Evolutionary conservation across 2,329 filamentous ascomycete species (phyloP).

Genomic region (Thielaviopsis ethacetica): DNA sequence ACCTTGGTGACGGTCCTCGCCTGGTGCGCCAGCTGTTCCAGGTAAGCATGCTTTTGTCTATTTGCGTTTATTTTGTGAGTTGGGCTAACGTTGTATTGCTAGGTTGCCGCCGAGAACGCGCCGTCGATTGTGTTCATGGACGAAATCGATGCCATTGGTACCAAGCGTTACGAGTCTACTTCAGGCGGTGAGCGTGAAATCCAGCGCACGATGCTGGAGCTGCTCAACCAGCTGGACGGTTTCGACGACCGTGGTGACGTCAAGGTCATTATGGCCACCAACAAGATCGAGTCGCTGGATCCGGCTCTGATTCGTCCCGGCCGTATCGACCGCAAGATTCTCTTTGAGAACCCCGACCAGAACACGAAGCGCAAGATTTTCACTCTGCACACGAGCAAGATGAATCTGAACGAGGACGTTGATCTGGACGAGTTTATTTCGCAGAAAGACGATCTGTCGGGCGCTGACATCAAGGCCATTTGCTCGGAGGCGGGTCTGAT

Average conservation of each 20-base stretch:
- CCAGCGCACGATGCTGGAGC: slow-evolving; percentile 94
- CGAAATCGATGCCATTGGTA: slow-evolving; percentile 97
- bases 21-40: slow-evolving; percentile 93
- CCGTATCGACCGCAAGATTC: slow-evolving; percentile 95
- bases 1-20: slow-evolving; percentile 86
- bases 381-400: slow-evolving; percentile 93
- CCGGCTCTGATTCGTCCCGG: slow-evolving; percentile 91
- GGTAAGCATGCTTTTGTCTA: slow-evolving; percentile 24
- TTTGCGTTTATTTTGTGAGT: background rate
- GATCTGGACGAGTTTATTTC: slow-evolving; percentile 97
- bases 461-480: slow-evolving; percentile 97
- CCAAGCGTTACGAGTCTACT: slow-evolving; percentile 95
- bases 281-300: slow-evolving; percentile 97
- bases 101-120: slow-evolving; percentile 87
- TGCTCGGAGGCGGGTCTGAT: slow-evolving; percentile 93
- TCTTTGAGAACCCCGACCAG: slow-evolving; percentile 55
- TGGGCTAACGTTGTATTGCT: slow-evolving; percentile 14
- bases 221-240: slow-evolving; percentile 94
- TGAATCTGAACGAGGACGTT: slow-evolving; percentile 92
- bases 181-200: slow-evolving; percentile 95
- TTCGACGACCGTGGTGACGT: slow-evolving; percentile 98
- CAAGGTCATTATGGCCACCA: slow-evolving; percentile 99
- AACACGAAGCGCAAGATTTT: slow-evolving; percentile 98
- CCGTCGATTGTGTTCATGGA: slow-evolving; percentile 98
- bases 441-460: slow-evolving; percentile 93